Evolutionary conservation across 306 rosid species (phyloP), one percentile per base, ranked within the genome.

Genomic region (Cucurbita argyrosperma): DNA sequence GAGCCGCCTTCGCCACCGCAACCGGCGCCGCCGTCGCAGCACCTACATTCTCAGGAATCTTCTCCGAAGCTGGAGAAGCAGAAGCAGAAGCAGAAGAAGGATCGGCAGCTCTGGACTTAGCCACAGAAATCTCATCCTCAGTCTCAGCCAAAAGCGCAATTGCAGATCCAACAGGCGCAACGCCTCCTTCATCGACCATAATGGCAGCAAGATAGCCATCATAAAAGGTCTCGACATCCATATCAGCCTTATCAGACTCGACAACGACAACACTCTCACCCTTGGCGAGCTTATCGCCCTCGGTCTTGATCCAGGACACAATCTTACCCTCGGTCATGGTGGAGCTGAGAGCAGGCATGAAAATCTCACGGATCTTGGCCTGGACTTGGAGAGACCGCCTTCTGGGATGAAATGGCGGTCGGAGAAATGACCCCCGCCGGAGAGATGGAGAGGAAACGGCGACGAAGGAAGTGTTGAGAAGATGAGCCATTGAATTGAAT

Each of bases 251-350:
- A 26, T 95, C 99, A 63, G 99, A 95, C 80, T 95, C 99, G 8
- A 95, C 99, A 12, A 95, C 99, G 53, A 91, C 99, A 13, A 95
- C 99, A 69, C 99, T 91, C 80, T 95, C 97, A 4, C 99, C 99
- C 71, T 91, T 95, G 81, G 92, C 77, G 74, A 95, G 91, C 84
- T 83, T 88, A 57, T 95, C 99, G 54, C 99, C 99, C 74, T 95
- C 97, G 19, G 97, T 89, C 77, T 89, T 95, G 76, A 87, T 79
- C 99, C 99, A 95, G 0, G 99, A 91, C 3, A 95, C 96, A 79
- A 95, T 91, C 82, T 91, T 95, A 0, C 99, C 99, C 78, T 91
- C 99, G 0, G 97, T 91, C 97, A 95, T 95, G 35, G 99, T 95
- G 35, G 99, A 95, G 78, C 99, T 95, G 7, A 95, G 88, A 0